Evolutionary conservation across 306 rosid genomes (phyloP), one percentile per base, ranked within the genome.

Genomic region (Vicia villosa): DNA sequence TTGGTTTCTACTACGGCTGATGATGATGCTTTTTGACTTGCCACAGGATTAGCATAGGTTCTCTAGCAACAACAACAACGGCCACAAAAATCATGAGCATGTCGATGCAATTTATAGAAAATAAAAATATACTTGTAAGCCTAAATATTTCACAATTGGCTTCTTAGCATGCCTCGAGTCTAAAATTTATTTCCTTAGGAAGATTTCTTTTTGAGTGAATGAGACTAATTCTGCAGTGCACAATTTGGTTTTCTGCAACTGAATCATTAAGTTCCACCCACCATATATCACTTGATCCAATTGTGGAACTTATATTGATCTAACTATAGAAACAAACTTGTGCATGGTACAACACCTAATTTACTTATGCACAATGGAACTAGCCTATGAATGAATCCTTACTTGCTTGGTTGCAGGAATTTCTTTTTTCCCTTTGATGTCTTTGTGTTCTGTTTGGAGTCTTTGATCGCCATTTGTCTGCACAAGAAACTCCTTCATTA

Each of bases 21-120:
- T 60, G n/a, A n/a, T n/a, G 74, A 34, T 30, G 20, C 19, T 30
- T 34, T 86, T 61, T 76, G 28, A 62, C 34, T 40, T 40, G n/a
- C 45, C 45, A 40, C 14, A 40, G 14, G 10, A 40, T 40, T 40
- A 40, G 14, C 45, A 9, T 40, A 41, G 15, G 46, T 41, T 41
- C n/a, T 41, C 46, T 41, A 11, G 46, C 46, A 34, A 8, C 38
- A 34, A 34, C 38, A 34, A 34, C 38, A 34, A 34, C 2, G 38
- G 8, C 38, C 8, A 7, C 38, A 34, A 7, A 34, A 34, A 7
- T 34, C 38, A 34, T 34, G 0, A 34, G 2, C 38, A 34, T 10
- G 7, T 34, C 38, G 10, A 34, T 3, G 8, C 38, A 34, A 34
- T 34, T 34, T 34, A 34, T 34, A 34, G 7, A 34, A 6, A 34